A percentile compares a stretch with the other conserved stretches of the same genome.
Evolutionary conservation across 2,329 filamentous ascomycete species (phyloP).

Genomic region (Trichoderma simmonsii): DNA sequence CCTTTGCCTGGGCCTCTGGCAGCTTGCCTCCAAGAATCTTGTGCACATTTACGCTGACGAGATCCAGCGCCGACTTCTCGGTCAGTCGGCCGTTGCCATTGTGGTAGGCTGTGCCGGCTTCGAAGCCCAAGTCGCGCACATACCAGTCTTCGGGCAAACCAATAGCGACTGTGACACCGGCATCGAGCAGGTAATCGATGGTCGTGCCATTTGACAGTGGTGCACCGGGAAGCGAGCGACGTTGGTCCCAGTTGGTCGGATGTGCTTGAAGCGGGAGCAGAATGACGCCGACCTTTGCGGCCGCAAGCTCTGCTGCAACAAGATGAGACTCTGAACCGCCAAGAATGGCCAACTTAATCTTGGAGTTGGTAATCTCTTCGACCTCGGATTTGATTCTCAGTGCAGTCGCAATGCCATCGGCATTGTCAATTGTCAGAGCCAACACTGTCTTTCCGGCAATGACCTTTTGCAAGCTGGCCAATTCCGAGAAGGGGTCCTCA

Average conservation of each 20-base stretch:
- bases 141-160: conserved; percentile 62
- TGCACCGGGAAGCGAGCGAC: conserved; percentile 59
- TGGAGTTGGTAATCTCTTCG: conserved; percentile 41
- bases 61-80: conserved; percentile 52
- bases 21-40: conserved; percentile 49
- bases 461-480: conserved; percentile 51
- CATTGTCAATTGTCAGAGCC: conserved; percentile 58
- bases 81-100: conserved; percentile 54
- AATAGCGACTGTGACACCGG: conserved; percentile 57
- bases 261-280: conserved; percentile 58
- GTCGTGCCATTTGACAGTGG: conserved; percentile 64
- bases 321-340: conserved; percentile 63
- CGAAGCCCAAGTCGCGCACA: conserved; percentile 56
- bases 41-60: conserved; percentile 57
- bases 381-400: conserved; percentile 58
- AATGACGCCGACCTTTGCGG: conserved; percentile 56
- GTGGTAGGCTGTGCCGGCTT: conserved; percentile 57
- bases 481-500: conserved; percentile 45
- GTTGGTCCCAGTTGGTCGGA: conserved; percentile 56
- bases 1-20: conserved; percentile 25
- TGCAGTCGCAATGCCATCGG: conserved; percentile 58
- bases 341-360: conserved; percentile 54
- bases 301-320: conserved; percentile 55
- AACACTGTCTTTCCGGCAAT: conserved; percentile 53
- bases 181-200: conserved; percentile 54